A percentile compares a stretch with the other conserved stretches of the same genome.
These are phyloP conservation scores for Plasmodium yoelii DNA, from an alignment of 169 alveolate species.

Conservation along the genomic window DNA sequence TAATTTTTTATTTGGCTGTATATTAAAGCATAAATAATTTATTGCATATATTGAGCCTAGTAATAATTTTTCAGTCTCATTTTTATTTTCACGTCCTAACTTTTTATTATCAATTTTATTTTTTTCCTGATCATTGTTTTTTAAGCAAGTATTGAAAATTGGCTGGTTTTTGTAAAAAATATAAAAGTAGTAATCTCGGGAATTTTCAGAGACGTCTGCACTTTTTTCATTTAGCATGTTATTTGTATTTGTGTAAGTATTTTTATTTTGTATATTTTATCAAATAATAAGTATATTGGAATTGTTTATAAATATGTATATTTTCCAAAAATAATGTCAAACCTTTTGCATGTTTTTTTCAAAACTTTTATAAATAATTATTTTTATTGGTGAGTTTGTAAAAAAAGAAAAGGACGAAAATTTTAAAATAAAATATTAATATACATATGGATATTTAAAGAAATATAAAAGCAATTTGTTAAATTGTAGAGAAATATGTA, in stretches of 20 bases:
- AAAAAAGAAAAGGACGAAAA: too few species aligned
- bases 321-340: too few species aligned
- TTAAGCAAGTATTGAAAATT: slow-evolving; percentile 52
- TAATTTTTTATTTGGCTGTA: slow-evolving; percentile 72
- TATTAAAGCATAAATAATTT: slow-evolving; percentile 67
- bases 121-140: slow-evolving; percentile 35
- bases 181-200: slow-evolving; percentile 52
- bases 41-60: slow-evolving; percentile 73
- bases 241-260: neutral
- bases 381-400: too few species aligned
- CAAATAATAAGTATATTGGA: neutral
- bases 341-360: too few species aligned
- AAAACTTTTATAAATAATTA: too few species aligned
- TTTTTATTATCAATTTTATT: neutral
- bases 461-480: too few species aligned
- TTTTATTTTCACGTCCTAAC: slow-evolving; percentile 2
- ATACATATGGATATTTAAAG: too few species aligned
- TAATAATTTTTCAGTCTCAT: slow-evolving; percentile 47
- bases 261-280: neutral
- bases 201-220: slow-evolving; percentile 11
- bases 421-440: too few species aligned
- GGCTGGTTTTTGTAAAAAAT: slow-evolving; percentile 71
- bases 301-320: too few species aligned
- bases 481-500: too few species aligned
- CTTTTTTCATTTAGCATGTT: slow-evolving; percentile 38